phyloP scores from a whole-genome alignment of 768 basidiomycete genomes.

The Daedaleopsis sinensis region DNA sequence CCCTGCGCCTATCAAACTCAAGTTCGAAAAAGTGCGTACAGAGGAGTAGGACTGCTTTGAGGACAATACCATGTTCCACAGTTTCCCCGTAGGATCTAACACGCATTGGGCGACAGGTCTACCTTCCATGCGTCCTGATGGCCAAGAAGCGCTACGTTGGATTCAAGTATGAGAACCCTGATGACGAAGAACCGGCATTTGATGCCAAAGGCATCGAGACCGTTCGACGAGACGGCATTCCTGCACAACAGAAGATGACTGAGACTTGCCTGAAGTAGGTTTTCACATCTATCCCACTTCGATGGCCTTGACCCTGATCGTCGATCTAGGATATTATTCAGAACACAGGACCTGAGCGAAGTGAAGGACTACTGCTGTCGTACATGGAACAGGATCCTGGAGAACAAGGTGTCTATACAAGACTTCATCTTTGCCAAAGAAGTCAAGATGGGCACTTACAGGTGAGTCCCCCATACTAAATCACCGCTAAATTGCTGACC shows the following conservation, averaged over 20 bases:
- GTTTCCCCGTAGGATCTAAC: not conserved
- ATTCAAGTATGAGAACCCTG: conserved; percentile 87
- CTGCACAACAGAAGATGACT: conserved; percentile 90
- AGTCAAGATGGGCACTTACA: conserved; percentile 92
- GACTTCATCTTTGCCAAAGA: conserved; percentile 97
- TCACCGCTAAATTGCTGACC: not conserved
- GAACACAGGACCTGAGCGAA: conserved; percentile 84
- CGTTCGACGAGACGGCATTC: conserved; percentile 88
- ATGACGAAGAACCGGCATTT: conserved; percentile 78
- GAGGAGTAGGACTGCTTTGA: too few species aligned
- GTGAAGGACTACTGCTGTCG: conserved; percentile 87
- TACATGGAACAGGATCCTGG: conserved; percentile 84
- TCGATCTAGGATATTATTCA: conserved; percentile 76
- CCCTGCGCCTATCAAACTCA: conserved; percentile 90
- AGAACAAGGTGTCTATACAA: conserved; percentile 80
- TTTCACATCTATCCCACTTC: not conserved
- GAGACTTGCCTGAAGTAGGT: conserved; percentile 86
- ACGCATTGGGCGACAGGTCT: conserved; percentile 61
- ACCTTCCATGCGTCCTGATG: conserved; percentile 91
- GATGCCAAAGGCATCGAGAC: conserved; percentile 99
- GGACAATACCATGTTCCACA: not conserved
- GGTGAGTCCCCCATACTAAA: conserved; percentile 45
- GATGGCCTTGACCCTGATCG: not conserved
- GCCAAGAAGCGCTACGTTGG: conserved; percentile 99
- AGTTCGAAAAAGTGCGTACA: conserved; percentile 87